Conservation (phyloP, 2,329 filamentous ascomycete species). For the Fusarium sp. region DNA sequence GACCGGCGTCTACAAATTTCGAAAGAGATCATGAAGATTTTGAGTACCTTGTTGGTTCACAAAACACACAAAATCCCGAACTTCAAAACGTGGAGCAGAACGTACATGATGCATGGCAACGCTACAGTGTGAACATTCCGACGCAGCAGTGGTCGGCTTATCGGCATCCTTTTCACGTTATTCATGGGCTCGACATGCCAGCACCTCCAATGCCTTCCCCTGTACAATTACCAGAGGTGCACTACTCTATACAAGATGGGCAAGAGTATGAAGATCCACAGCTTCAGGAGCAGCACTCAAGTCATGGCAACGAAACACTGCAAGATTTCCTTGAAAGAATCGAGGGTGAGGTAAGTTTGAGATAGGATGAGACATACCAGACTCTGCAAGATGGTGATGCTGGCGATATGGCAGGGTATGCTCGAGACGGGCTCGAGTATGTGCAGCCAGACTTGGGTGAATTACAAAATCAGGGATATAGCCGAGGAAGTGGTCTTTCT, state of each 20-base stretch:
- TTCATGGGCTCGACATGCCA: background rate
- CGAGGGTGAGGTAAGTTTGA: conserved; percentile 37
- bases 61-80: background rate
- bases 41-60: background rate
- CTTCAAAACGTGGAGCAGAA: background rate
- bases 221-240: background rate
- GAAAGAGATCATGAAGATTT: background rate
- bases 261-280: background rate
- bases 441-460: background rate
- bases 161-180: background rate
- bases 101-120: background rate
- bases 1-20: background rate
- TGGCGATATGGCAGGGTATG: background rate
- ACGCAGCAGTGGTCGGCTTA: background rate
- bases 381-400: background rate
- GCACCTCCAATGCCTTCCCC: background rate
- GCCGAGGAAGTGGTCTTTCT: background rate
- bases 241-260: background rate
- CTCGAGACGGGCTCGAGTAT: background rate
- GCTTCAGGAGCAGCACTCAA: background rate
- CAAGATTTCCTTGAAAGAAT: conserved; percentile 45
- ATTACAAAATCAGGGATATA: background rate
- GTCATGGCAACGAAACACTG: conserved; percentile 35
- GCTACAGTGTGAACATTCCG: background rate
- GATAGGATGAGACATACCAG: conserved; percentile 5